Evolutionary conservation across 176 grass and related monocot genomes (phyloP).

Genomic region (Thinopyrum elongatum): DNA sequence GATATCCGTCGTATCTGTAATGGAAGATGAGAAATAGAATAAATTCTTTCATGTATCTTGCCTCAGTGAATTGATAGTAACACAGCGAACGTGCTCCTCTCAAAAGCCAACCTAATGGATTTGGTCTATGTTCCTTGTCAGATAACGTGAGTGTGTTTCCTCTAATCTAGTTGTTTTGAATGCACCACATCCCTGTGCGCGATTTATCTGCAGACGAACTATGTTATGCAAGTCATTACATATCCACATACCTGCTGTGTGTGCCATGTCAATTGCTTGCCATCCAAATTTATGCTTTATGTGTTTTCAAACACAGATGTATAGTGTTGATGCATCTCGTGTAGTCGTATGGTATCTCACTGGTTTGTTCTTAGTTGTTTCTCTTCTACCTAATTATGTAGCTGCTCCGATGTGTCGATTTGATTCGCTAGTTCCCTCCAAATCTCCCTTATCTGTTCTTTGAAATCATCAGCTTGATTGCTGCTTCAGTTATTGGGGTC

Average conservation of each 20-base stretch:
- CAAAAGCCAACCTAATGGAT: not conserved
- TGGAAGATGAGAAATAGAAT: not conserved
- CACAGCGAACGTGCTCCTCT: not conserved
- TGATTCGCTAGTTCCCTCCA: not conserved
- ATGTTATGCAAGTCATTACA: not conserved
- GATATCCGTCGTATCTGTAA: not conserved
- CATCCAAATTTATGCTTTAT: not conserved
- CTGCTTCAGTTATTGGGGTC: not conserved
- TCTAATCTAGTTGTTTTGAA: not conserved
- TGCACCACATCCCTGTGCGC: not conserved
- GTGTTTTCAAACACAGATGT: not conserved
- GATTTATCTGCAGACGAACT: not conserved
- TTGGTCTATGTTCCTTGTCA: not conserved
- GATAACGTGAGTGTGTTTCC: too few species aligned
- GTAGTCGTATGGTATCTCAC: not conserved
- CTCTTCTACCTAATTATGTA: not conserved
- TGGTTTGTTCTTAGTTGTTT: not conserved
- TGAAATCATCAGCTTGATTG: not conserved
- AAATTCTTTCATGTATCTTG: not conserved
- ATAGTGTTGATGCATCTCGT: not conserved
- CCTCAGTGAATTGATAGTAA: not conserved
- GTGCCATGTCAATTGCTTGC: not conserved
- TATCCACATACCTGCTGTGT: not conserved
- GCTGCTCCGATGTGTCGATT: not conserved
- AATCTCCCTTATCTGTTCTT: not conserved